Conservation (phyloP, 108 stramenopile genomes). For the Cyclotella cryptica region DNA sequence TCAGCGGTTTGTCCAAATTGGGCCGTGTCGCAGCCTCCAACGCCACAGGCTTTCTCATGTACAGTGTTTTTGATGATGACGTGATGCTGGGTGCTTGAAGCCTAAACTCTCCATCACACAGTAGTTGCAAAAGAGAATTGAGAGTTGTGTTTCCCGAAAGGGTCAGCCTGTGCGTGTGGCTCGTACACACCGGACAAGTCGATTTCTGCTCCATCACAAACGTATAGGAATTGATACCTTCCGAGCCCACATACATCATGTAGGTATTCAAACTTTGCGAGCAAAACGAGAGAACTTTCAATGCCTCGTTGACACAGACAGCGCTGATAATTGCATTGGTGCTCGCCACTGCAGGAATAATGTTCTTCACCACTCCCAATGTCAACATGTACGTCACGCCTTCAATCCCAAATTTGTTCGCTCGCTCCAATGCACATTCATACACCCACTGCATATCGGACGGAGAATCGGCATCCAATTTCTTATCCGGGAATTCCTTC, state of each 20-base stretch:
- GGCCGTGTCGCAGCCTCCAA: slow-evolving; percentile 84
- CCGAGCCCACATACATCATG: slow-evolving; percentile 93
- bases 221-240: slow-evolving; percentile 89
- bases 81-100: slow-evolving; percentile 91
- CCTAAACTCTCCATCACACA: slow-evolving; percentile 79
- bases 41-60: slow-evolving; percentile 93
- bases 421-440: slow-evolving; percentile 87
- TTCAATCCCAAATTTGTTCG: slow-evolving; percentile 84
- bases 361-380: slow-evolving; percentile 99
- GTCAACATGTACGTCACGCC: slow-evolving; percentile 94
- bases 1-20: slow-evolving; percentile 90
- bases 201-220: slow-evolving; percentile 90
- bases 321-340: slow-evolving; percentile 99
- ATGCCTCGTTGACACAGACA: slow-evolving; percentile 94
- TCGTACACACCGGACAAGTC: slow-evolving; percentile 91
- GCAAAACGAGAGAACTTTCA: slow-evolving; percentile 93
- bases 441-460: slow-evolving; percentile 97
- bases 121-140: slow-evolving; percentile 75
- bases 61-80: slow-evolving; percentile 76
- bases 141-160: slow-evolving; percentile 64
- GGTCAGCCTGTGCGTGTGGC: slow-evolving; percentile 63
- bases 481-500: slow-evolving; percentile 88
- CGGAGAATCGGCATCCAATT: slow-evolving; percentile 94
- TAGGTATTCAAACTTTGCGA: slow-evolving; percentile 97
- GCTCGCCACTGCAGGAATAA: slow-evolving; percentile 99